A percentile compares a stretch with the other conserved stretches of the same genome.
These are phyloP conservation scores for Camelina laxa DNA, from an alignment of 345 rosid species.

Conservation along the genomic window DNA sequence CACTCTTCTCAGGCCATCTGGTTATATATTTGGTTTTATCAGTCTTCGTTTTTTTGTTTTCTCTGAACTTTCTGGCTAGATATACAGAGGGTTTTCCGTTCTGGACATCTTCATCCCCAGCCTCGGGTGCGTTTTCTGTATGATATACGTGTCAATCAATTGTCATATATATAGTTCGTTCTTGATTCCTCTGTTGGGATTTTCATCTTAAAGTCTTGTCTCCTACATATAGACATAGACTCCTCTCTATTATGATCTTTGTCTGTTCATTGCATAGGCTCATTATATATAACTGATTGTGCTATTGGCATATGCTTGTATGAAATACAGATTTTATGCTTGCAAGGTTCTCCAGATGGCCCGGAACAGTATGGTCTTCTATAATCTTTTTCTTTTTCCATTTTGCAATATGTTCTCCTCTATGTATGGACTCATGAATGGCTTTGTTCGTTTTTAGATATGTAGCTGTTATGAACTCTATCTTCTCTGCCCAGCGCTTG, in stretches of 20 bases:
- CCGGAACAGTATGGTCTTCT: conserved; percentile 83
- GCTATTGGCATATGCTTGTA: conserved; percentile 32
- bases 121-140: conserved; percentile 73
- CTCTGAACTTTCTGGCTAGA: conserved; percentile 54
- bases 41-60: conserved; percentile 46
- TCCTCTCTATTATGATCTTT: not conserved
- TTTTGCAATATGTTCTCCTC: conserved; percentile 19
- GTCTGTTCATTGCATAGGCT: not conserved
- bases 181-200: conserved; percentile 11
- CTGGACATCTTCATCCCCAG: conserved; percentile 80
- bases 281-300: not conserved
- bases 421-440: conserved; percentile 25
- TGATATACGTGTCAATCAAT: not conserved
- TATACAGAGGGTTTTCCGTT: conserved; percentile 83
- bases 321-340: conserved; percentile 77
- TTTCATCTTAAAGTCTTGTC: not conserved
- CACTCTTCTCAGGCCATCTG: conserved; percentile 3
- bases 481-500: conserved; percentile 91
- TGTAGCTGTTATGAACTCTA: conserved; percentile 95
- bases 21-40: not conserved
- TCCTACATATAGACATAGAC: not conserved
- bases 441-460: conserved; percentile 57
- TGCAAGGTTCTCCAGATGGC: conserved; percentile 98
- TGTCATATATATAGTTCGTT: not conserved
- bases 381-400: conserved; percentile 35